Percentiles rank a stretch among this genome's conserved stretches.
phyloP scores from a whole-genome alignment of 208 protist genomes.

The Trichomonas gallinae region DNA sequence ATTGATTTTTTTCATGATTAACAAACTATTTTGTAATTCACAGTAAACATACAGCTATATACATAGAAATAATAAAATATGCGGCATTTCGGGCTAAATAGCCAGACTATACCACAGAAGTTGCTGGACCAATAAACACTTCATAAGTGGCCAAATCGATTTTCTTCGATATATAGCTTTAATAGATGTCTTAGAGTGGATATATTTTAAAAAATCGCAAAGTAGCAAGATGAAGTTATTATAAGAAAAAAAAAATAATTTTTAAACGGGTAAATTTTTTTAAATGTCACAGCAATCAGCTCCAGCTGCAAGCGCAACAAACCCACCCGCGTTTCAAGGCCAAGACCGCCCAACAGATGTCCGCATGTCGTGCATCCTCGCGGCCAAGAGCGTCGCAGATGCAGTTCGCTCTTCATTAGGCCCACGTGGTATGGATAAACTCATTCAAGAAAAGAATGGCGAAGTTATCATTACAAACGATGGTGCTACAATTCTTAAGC shows the following conservation, averaged over 20 bases:
- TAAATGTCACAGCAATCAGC: neutral
- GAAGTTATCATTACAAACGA: constrained; percentile 98
- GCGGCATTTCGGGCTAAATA: too few species aligned
- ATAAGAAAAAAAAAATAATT: neutral
- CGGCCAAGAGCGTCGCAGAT: constrained; percentile 69
- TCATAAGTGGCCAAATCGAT: neutral
- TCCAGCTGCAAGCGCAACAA: neutral
- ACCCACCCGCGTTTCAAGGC: constrained; percentile 24
- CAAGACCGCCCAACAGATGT: constrained; percentile 30
- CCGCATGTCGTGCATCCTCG: constrained; percentile 32
- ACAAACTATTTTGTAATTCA: too few species aligned
- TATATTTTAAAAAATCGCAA: neutral
- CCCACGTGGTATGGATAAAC: constrained; percentile 98
- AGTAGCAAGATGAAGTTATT: neutral
- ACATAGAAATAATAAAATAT: too few species aligned
- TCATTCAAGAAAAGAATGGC: constrained; percentile 99
- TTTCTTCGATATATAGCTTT: neutral
- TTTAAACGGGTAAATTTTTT: neutral
- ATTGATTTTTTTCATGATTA: too few species aligned
- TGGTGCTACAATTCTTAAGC: constrained; percentile 97
- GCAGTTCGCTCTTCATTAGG: constrained; percentile 92
- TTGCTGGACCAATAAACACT: too few species aligned
- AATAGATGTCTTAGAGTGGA: neutral
- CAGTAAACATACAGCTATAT: too few species aligned
- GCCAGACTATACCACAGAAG: too few species aligned